Evolutionary conservation across 352 stramenopile species (phyloP).

Genomic region (Lagenidium sp.): DNA sequence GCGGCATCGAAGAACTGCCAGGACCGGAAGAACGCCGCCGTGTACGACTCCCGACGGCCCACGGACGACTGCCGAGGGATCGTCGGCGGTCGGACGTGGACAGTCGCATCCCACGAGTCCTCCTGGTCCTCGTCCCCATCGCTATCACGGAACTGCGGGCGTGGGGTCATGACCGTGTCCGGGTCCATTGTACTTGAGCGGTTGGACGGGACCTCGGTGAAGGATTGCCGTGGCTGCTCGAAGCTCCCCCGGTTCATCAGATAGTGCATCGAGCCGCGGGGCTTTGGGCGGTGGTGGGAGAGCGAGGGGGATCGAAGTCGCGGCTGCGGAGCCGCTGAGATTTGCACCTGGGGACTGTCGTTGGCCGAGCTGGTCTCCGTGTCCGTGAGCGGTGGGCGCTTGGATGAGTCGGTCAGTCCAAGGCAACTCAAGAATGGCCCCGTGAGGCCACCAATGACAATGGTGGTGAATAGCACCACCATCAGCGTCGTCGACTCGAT

Average conservation of each 20-base stretch:
- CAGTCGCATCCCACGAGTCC: slow-evolving; percentile 11
- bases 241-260: slow-evolving; percentile 27
- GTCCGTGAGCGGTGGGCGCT: slow-evolving; percentile 6
- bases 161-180: slow-evolving; percentile 46
- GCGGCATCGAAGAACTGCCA: slow-evolving; percentile 73
- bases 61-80: slow-evolving; percentile 20
- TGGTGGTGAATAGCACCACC: slow-evolving; percentile 82
- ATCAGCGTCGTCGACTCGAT: slow-evolving; percentile 85
- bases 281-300: slow-evolving; percentile 14
- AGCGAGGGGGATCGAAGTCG: slow-evolving; percentile 2
- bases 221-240: slow-evolving; percentile 11
- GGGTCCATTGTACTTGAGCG: slow-evolving; percentile 15
- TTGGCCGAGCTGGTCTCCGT: slow-evolving; percentile 13
- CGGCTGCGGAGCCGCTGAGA: too few species aligned
- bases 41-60: slow-evolving; percentile 34
- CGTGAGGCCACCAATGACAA: slow-evolving; percentile 69
- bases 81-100: slow-evolving; percentile 13
- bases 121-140: slow-evolving; percentile 40
- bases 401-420: slow-evolving; percentile 19
- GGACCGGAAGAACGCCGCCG: slow-evolving; percentile 54
- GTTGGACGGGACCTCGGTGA: slow-evolving; percentile 2
- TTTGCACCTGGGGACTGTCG: slow-evolving; percentile 12
- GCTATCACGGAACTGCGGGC: slow-evolving; percentile 60
- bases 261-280: slow-evolving; percentile 44
- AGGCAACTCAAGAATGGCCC: slow-evolving; percentile 56